Evolutionary conservation across 1,139 yeast species (phyloP), one percentile per base, ranked within the genome.

Genomic region (Citeromyces hawaiiensis): DNA sequence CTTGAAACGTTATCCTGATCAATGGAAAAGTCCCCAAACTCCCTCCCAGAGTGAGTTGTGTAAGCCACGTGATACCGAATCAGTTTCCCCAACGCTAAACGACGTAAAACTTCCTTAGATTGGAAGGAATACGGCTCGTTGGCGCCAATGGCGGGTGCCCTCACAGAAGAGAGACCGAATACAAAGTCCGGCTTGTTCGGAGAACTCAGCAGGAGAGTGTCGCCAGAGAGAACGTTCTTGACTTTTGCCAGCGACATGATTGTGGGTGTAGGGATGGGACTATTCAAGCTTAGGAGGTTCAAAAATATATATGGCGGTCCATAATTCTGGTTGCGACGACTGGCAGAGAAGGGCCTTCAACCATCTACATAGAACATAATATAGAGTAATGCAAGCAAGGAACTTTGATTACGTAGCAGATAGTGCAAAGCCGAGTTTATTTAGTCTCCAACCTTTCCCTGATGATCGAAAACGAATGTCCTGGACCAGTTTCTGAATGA

Each of bases 191-290:
- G 49, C 10, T 33, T 13, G 44, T 68, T 68, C 36, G 70, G 47
- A 2, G 86, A 83, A n/a, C 68, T 66, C 46, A 83, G 67, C 35
- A 80, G 71, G 38, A 83, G 53, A n/a, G 88, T 76, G 59, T 83
- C 93, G 4, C 83, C 87, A 39, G 85, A 78, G 36, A 78, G 56
- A 19, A 82, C 85, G 39, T 76, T 69, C 54, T 81, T 81, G 41
- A 83, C 91, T 55, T 66, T 72, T 36, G 80, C 82, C 44, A 35
- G 15, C 16, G 36, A 35, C 23, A 35, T 21, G 27, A 9, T 23
- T 4, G 36, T 35, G 27, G 27, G 36, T 35, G 27, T 3, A 30
- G 14, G 30, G 36, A 13, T 27, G n/a, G n/a, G n/a, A n/a, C n/a
- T n/a, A n/a, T n/a, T n/a, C n/a, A n/a, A n/a, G n/a, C n/a, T n/a